Base-by-base conservation (phyloP, 805 yeast genomes). In the Metschnikowia peoriensis region DNA sequence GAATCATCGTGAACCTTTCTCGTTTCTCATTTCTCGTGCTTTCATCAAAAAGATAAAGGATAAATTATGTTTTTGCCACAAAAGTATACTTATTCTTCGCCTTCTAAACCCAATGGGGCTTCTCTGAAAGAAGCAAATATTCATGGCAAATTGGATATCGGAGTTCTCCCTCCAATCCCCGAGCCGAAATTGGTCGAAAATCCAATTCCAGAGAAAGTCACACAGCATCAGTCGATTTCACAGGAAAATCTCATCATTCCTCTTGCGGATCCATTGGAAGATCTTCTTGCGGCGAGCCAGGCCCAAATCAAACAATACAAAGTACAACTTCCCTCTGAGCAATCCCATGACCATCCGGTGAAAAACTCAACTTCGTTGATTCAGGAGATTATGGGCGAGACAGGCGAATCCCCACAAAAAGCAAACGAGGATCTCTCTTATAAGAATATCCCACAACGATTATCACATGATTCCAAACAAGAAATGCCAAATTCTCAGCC, bases 251-350 rank as follows among this genome's bases (percentile, higher is more conserved):
- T 55, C 12, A 27, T 39, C 11, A 34, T 50, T 5, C 44, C 50
- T 12, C 28, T 54, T 5, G 56, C 49, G 5, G 66, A 65, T 40
- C 70, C 70, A 1, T 57, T 68, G 17, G 59, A 57, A 11, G 60
- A 57, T n/a, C 51, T 68, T 32, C 56, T 67, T 7, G 44, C 34
- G 3, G 63, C 63, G 38, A 61, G 61, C 49, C 47, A 51, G 46
- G 45, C 46, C n/a, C 51, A 44, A 7, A 57, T 66, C 3, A 42
- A 48, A 2, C 47, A 40, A 15, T 61, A 57, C 47, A 41, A 57
- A 38, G 40, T 66, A 32, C 47, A 51, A 16, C 56, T 64, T 44
- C 68, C 70, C 6, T 46, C 44, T 3, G 37, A 46, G 37, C 44
- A 40, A 39, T 28, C 43, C 35, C 10, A 12, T n/a, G 15, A 17